phyloP scores from a whole-genome alignment of 2,329 filamentous ascomycete genomes.

The Cercospora berteroae region DNA sequence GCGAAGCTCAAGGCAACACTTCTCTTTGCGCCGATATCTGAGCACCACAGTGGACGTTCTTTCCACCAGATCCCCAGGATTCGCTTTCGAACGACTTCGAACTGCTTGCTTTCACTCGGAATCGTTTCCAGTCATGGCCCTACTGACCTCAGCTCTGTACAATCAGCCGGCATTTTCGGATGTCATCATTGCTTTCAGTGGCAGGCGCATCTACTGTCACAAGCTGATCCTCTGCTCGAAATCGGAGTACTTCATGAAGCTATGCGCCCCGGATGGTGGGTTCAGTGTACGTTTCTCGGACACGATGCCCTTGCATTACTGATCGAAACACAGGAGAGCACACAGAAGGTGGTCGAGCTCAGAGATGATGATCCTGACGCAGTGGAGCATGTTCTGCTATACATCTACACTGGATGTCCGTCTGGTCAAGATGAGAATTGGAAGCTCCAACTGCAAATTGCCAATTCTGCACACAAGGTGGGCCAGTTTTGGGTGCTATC shows the following conservation, averaged over 20 bases:
- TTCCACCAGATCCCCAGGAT: too few species aligned
- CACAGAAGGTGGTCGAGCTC: slow-evolving; percentile 10
- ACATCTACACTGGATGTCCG: slow-evolving; percentile 8
- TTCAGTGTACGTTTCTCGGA: too few species aligned
- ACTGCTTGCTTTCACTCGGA: too few species aligned
- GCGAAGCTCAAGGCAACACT: too few species aligned
- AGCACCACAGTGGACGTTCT: too few species aligned
- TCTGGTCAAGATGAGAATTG: background rate
- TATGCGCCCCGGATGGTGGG: too few species aligned
- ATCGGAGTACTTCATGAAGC: slow-evolving; percentile 15
- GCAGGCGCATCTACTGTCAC: slow-evolving; percentile 10
- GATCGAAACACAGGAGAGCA: background rate
- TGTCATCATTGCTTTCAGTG: slow-evolving; percentile 13
- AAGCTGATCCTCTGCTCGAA: slow-evolving; percentile 16
- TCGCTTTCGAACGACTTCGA: too few species aligned
- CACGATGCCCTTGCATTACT: background rate
- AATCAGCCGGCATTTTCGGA: slow-evolving; percentile 10
- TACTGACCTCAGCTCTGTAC: background rate
- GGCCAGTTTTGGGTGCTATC: too few species aligned
- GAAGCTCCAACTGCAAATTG: slow-evolving; percentile 9
- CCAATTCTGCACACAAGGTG: slow-evolving; percentile 5
- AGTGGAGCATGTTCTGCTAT: slow-evolving; percentile 11
- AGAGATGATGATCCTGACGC: slow-evolving; percentile 18
- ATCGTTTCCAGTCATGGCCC: too few species aligned
- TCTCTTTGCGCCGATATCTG: too few species aligned